These are phyloP conservation scores for Arachnomyces sp. DNA, from an alignment of 2,329 filamentous ascomycete genomes.

Conservation along the genomic window DNA sequence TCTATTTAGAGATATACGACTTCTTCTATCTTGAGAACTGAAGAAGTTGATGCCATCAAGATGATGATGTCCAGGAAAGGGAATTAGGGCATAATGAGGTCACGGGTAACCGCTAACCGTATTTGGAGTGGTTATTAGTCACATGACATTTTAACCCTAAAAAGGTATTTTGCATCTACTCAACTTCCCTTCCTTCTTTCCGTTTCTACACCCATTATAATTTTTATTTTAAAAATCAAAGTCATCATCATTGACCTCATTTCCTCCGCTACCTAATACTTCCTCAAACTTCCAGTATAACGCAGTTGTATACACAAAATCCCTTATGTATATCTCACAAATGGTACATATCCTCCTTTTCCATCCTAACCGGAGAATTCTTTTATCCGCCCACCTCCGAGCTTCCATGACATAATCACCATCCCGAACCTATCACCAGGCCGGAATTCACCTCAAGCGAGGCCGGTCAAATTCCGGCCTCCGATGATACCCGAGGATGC, in stretches of 20 bases:
- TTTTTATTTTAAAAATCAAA: too few relatives aligned
- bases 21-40: slow-evolving; percentile 10
- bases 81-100: slow-evolving; percentile 18
- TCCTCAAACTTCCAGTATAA: too few relatives aligned
- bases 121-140: slow-evolving; percentile 4
- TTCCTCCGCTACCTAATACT: too few relatives aligned
- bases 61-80: slow-evolving; percentile 1
- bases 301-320: too few relatives aligned
- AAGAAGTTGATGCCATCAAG: slow-evolving; percentile 12
- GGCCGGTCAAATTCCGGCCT: slow-evolving; percentile 7
- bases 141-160: too few relatives aligned
- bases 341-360: slow-evolving; percentile 1
- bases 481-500: slow-evolving; percentile 3
- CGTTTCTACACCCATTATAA: too few relatives aligned
- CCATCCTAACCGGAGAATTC: slow-evolving; percentile 2
- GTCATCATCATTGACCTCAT: too few relatives aligned
- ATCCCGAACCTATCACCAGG: slow-evolving; percentile 23
- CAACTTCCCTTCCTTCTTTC: too few relatives aligned
- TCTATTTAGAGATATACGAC: slow-evolving; percentile 6
- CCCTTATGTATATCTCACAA: too few relatives aligned
- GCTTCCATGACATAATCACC: slow-evolving; percentile 2
- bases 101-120: slow-evolving; percentile 24
- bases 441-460: slow-evolving; percentile 33
- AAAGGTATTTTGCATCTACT: too few relatives aligned
- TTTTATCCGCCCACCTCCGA: slow-evolving; percentile 10